Conservation (phyloP, 139 green algal species). For the Mychonastes homosphaera region DNA sequence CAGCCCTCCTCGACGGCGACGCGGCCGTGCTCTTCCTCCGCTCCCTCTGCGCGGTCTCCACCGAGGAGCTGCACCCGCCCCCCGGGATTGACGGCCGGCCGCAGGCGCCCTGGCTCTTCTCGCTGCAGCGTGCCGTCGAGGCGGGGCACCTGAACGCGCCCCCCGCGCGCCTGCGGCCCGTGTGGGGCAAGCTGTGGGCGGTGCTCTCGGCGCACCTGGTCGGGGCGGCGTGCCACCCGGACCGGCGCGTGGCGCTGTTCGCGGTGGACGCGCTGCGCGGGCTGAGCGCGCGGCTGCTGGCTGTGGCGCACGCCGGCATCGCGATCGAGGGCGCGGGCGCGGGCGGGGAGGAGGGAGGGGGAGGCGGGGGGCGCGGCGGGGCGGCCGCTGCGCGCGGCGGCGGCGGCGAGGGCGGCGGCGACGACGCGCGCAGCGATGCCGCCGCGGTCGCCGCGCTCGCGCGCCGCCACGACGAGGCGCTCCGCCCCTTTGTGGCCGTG, state of each 20-base stretch:
- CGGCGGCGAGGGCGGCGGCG: neutral
- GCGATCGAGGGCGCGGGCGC: no score
- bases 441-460: neutral
- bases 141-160: slow-evolving; percentile 72
- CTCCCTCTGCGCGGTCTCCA: slow-evolving; percentile 67
- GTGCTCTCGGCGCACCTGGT: slow-evolving; percentile 72
- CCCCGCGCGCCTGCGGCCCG: slow-evolving; percentile 70
- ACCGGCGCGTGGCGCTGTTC: slow-evolving; percentile 32
- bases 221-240: slow-evolving; percentile 57
- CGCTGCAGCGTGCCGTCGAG: slow-evolving; percentile 63
- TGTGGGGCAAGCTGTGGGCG: slow-evolving; percentile 80
- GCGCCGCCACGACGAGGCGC: slow-evolving; percentile 66
- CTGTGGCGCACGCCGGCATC: no score
- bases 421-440: neutral
- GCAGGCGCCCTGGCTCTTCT: slow-evolving; percentile 39
- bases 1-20: slow-evolving; percentile 56
- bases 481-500: slow-evolving; percentile 79
- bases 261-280: slow-evolving; percentile 66
- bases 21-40: slow-evolving; percentile 87
- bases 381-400: neutral
- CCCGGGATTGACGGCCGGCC: neutral
- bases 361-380: neutral
- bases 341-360: neutral
- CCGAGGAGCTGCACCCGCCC: slow-evolving; percentile 64
- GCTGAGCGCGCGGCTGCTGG: slow-evolving; percentile 57